Evolutionary conservation across 257 asterid species (phyloP).

Genomic region (Solanum pimpinellifolium): DNA sequence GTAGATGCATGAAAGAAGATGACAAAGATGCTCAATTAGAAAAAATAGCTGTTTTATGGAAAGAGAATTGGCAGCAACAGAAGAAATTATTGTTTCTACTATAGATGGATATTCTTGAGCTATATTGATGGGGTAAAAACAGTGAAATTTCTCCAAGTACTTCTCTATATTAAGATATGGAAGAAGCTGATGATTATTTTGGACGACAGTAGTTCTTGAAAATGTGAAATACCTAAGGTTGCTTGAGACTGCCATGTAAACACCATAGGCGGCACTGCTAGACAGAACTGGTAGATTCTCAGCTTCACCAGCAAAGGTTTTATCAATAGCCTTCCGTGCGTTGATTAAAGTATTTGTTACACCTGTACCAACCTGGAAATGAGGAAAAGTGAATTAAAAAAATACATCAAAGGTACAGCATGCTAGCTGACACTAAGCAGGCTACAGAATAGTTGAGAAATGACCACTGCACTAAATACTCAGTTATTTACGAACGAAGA

Average conservation of each 20-base stretch:
- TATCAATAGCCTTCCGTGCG: slow-evolving; percentile 66
- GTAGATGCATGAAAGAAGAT: neutral
- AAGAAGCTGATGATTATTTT: neutral
- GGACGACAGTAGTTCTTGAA: neutral
- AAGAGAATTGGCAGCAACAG: neutral
- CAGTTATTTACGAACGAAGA: neutral
- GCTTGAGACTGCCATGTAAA: slow-evolving; percentile 90
- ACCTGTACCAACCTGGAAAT: slow-evolving; percentile 78
- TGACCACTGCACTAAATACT: neutral
- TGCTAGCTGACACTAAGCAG: neutral
- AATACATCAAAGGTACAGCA: neutral
- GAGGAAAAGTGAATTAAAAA: neutral
- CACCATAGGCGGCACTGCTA: slow-evolving; percentile 82
- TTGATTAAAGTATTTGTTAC: slow-evolving; percentile 57
- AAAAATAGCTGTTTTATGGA: neutral
- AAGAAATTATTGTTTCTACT: neutral
- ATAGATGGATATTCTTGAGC: neutral
- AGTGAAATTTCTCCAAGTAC: neutral
- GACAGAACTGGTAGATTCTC: slow-evolving; percentile 75
- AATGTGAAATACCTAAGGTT: slow-evolving; percentile 57
- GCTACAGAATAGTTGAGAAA: neutral
- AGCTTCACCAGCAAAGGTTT: slow-evolving; percentile 73
- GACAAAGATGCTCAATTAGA: neutral
- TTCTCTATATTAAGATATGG: neutral
- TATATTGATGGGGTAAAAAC: neutral